Percentiles rank a stretch among this genome's conserved stretches.
These are phyloP conservation scores for Phaeotremella fagi DNA, from an alignment of 768 basidiomycete species.

Conservation along the genomic window DNA sequence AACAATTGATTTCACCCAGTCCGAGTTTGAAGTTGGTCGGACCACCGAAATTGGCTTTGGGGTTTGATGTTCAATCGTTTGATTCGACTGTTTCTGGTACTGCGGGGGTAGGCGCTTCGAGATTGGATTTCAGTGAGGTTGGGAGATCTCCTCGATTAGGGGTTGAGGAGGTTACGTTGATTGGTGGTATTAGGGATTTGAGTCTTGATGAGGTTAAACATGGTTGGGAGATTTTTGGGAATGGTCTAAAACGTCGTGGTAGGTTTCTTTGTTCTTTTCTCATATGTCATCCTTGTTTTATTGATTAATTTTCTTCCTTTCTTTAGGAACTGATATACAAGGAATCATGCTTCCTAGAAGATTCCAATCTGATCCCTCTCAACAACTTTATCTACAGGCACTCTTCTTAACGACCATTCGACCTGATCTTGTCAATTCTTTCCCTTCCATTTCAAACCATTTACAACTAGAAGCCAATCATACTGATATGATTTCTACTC, in stretches of 20 bases:
- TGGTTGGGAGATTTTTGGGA: slow-evolving; percentile 23
- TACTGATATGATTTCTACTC: slow-evolving; percentile 1
- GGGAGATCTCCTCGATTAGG: slow-evolving; percentile 9
- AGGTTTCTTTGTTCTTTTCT: too few relatives aligned
- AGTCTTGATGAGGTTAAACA: slow-evolving; percentile 15
- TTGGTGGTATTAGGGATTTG: slow-evolving; percentile 8
- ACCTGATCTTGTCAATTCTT: slow-evolving; percentile 4
- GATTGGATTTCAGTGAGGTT: slow-evolving; percentile 14
- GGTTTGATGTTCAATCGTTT: not conserved
- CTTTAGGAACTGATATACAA: slow-evolving; percentile 1
- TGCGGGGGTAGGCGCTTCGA: not conserved
- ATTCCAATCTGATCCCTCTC: not conserved
- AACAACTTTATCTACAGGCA: slow-evolving; percentile 15
- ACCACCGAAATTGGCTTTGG: slow-evolving; percentile 13
- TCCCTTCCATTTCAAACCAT: slow-evolving; percentile 18
- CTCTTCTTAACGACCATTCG: slow-evolving; percentile 10
- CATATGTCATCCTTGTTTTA: too few relatives aligned
- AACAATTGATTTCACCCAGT: too few relatives aligned
- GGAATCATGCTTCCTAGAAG: slow-evolving; percentile 12
- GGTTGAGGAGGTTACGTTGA: slow-evolving; percentile 10
- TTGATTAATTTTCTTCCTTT: not conserved
- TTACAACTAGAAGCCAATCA: slow-evolving; percentile 5
- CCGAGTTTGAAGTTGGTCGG: too few relatives aligned
- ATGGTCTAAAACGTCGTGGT: slow-evolving; percentile 20
- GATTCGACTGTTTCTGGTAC: not conserved